These are phyloP conservation scores for Ramaria sp. DNA, from an alignment of 768 basidiomycete genomes.

Conservation along the genomic window DNA sequence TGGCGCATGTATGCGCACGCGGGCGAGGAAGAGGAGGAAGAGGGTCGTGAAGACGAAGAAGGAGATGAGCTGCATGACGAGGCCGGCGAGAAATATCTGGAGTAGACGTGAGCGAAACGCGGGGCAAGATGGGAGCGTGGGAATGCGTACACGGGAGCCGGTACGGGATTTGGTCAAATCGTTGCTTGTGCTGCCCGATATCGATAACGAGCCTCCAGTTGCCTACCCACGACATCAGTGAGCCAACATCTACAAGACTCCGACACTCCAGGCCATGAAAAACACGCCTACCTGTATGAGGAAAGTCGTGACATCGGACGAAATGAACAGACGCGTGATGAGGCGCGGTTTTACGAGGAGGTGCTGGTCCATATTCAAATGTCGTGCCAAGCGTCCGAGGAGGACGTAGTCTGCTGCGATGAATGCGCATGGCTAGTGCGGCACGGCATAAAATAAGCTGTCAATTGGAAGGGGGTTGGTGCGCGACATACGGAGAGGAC, in stretches of 20 bases:
- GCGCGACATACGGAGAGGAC: conserved; percentile 40
- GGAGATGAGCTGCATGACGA: conserved; percentile 44
- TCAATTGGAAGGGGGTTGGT: neutral
- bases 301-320: conserved; percentile 56
- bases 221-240: conserved; percentile 23
- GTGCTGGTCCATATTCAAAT: conserved; percentile 35
- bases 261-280: neutral
- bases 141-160: conserved; percentile 27
- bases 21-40: conserved; percentile 37
- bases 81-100: conserved; percentile 48
- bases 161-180: conserved; percentile 11
- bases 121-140: neutral
- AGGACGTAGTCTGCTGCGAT: conserved; percentile 60
- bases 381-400: conserved; percentile 46
- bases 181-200: conserved; percentile 21
- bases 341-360: conserved; percentile 37
- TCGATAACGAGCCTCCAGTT: conserved; percentile 36
- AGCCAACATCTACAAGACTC: conserved; percentile 1
- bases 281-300: conserved; percentile 40
- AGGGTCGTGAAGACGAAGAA: conserved; percentile 39
- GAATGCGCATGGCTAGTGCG: conserved; percentile 56
- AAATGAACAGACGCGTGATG: conserved; percentile 49
- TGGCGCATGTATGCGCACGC: conserved; percentile 32
- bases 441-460: neutral
- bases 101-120: neutral